Percentiles rank a stretch among this genome's conserved stretches.
These are phyloP conservation scores for Syzygium oleosum DNA, from an alignment of 345 rosid species.

Conservation along the genomic window DNA sequence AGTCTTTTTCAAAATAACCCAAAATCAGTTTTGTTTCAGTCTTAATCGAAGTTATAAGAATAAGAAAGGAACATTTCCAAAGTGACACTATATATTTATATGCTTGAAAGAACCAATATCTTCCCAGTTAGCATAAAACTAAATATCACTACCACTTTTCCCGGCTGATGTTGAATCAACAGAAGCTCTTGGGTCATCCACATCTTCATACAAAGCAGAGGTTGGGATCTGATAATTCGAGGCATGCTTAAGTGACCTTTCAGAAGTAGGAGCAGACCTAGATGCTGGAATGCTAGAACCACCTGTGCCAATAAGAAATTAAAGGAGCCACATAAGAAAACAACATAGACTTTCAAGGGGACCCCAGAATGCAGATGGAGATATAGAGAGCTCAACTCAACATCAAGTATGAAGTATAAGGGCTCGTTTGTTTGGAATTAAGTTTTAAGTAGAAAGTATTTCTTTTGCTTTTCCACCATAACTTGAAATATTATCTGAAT, in stretches of 20 bases:
- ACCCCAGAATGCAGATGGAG: neutral
- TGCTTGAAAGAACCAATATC: neutral
- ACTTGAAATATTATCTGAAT: neutral
- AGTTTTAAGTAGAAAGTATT: neutral
- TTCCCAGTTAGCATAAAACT: neutral
- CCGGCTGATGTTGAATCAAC: neutral
- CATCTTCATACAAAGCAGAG: slow-evolving; percentile 69
- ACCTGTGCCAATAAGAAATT: slow-evolving; percentile 18
- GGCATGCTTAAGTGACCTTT: slow-evolving; percentile 41
- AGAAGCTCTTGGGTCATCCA: neutral
- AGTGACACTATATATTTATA: neutral
- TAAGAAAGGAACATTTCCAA: neutral
- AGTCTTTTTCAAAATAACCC: neutral
- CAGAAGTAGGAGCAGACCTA: slow-evolving; percentile 28
- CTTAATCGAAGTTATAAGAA: neutral
- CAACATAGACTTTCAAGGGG: neutral
- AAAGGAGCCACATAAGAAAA: neutral
- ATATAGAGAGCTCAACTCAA: neutral
- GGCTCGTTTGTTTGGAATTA: neutral
- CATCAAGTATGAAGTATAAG: neutral
- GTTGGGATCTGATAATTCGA: slow-evolving; percentile 77
- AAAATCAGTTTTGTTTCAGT: neutral
- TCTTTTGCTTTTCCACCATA: neutral
- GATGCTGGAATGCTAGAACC: slow-evolving; percentile 36
- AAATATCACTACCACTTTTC: neutral